Evolutionary conservation across 768 basidiomycete species (phyloP).

Genomic region (Gautieria morchelliformis): DNA sequence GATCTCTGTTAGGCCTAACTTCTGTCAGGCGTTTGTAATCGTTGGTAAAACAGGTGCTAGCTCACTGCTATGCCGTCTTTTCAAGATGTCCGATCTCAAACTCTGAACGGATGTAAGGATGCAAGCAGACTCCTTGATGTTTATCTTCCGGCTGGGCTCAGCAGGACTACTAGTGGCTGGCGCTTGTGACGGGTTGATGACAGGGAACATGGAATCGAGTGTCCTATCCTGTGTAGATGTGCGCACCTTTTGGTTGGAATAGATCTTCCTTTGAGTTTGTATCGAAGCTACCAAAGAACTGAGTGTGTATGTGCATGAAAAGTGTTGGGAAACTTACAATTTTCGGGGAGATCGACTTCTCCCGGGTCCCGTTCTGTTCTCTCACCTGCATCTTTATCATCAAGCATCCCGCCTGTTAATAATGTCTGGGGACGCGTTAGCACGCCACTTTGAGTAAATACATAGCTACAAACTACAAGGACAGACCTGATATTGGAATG

Average conservation of each 20-base stretch:
- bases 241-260: constrained; percentile 86
- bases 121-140: constrained; percentile 70
- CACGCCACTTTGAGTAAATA: not conserved
- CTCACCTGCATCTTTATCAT: not conserved
- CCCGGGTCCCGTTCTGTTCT: constrained; percentile 19
- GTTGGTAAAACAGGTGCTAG: not conserved
- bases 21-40: not conserved
- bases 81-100: constrained; percentile 49
- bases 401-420: constrained; percentile 1
- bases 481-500: constrained; percentile 30
- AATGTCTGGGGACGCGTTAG: constrained; percentile 8
- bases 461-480: not conserved
- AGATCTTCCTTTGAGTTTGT: constrained; percentile 37
- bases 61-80: constrained; percentile 63
- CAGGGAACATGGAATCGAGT: constrained; percentile 89
- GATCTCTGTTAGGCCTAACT: constrained; percentile 73
- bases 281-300: constrained; percentile 9
- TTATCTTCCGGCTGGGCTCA: constrained; percentile 27
- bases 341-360: not conserved
- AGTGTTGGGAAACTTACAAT: constrained; percentile 12
- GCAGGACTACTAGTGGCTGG: constrained; percentile 5
- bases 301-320: not conserved
- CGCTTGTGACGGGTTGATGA: constrained; percentile 41
- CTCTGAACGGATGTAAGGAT: constrained; percentile 63
- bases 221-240: constrained; percentile 83